Conservation (phyloP, 768 basidiomycete species). For the Pleurotus eryngii region DNA sequence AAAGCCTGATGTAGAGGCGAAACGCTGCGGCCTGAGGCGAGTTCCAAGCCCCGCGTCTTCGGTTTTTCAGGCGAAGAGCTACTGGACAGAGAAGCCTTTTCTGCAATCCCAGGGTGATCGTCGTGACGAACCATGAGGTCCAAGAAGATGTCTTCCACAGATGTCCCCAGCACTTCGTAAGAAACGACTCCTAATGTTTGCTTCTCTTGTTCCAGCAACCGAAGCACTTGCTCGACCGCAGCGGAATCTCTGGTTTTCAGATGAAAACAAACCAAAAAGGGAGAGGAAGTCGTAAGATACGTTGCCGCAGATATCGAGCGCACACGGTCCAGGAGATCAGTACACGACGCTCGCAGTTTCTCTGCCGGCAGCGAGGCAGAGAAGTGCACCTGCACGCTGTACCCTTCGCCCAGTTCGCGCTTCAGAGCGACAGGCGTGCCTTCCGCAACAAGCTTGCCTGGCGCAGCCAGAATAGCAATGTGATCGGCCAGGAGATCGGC, state of each 20-base stretch:
- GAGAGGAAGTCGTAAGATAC: conserved; percentile 38
- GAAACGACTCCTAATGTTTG: conserved; percentile 36
- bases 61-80: conserved; percentile 12
- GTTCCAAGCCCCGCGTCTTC: conserved; percentile 27
- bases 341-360: conserved; percentile 20
- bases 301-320: conserved; percentile 42
- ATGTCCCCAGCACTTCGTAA: conserved; percentile 68
- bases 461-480: conserved; percentile 72
- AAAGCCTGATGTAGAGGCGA: conserved; percentile 63
- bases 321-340: conserved; percentile 39
- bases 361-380: conserved; percentile 20
- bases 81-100: conserved; percentile 12
- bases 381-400: conserved; percentile 58
- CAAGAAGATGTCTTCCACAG: conserved; percentile 82
- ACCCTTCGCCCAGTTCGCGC: conserved; percentile 67
- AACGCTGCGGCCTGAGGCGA: conserved; percentile 49
- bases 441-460: conserved; percentile 70
- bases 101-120: conserved; percentile 5
- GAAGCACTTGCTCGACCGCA: conserved; percentile 53
- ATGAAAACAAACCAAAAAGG: conserved; percentile 47
- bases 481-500: conserved; percentile 76
- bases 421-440: conserved; percentile 77
- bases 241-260: conserved; percentile 57
- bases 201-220: conserved; percentile 46
- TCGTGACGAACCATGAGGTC: conserved; percentile 54